phyloP scores from a whole-genome alignment of 2,329 filamentous ascomycete species.

The Cladophialophora bantiana region DNA sequence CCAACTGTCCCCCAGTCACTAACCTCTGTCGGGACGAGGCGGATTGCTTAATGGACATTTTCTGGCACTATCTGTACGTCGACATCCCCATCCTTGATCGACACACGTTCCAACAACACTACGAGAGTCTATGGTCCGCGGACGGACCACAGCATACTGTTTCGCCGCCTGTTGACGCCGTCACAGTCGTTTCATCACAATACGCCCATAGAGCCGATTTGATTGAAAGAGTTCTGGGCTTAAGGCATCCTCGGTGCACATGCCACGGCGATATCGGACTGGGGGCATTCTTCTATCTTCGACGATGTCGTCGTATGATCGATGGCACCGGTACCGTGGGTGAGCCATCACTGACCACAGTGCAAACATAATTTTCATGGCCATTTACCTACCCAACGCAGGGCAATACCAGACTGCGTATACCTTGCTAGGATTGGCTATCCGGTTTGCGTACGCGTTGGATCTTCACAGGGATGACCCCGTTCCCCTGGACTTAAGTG shows the following conservation, averaged over 20 bases:
- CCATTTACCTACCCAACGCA: not conserved
- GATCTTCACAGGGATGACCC: not conserved
- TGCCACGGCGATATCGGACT: not conserved
- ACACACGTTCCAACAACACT: not conserved
- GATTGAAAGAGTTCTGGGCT: not conserved
- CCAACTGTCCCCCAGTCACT: not conserved
- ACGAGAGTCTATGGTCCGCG: not conserved
- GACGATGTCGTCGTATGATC: not conserved
- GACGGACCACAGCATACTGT: not conserved
- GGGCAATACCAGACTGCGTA: constrained; percentile 6
- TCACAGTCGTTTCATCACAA: not conserved
- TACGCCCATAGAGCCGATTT: not conserved
- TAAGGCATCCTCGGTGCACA: not conserved
- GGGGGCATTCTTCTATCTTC: not conserved
- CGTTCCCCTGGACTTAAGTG: not conserved
- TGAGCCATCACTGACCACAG: not conserved
- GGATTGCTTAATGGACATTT: not conserved
- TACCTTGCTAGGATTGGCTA: not conserved
- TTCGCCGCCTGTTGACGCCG: not conserved
- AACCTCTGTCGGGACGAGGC: not conserved
- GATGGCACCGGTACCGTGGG: not conserved
- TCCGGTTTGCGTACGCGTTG: not conserved
- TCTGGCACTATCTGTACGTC: not conserved
- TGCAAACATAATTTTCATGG: not conserved
- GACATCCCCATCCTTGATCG: not conserved